A percentile compares a stretch with the other conserved stretches of the same genome.
These are phyloP conservation scores for Metschnikowia cubensis DNA, from an alignment of 805 yeast genomes.

Conservation along the genomic window DNA sequence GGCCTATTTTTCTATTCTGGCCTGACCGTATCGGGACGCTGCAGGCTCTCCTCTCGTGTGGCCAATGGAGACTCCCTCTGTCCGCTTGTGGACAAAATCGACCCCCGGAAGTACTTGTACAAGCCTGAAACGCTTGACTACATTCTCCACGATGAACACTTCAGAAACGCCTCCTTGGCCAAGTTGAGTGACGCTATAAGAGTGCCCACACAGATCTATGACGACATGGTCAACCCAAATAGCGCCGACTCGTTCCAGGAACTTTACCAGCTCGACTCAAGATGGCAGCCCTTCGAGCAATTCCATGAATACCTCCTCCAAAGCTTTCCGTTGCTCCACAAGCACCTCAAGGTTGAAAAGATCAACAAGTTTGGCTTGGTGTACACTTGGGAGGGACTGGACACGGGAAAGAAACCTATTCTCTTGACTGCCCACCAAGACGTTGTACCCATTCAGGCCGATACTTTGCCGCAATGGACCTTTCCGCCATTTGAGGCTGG, in stretches of 20 bases:
- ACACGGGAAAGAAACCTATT: conserved; percentile 57
- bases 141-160: conserved; percentile 26
- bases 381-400: conserved; percentile 56
- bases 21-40: neutral
- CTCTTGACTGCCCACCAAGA: conserved; percentile 76
- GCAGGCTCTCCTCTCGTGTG: neutral
- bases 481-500: conserved; percentile 58
- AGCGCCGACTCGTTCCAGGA: conserved; percentile 21
- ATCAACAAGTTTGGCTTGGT: conserved; percentile 64
- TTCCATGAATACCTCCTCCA: conserved; percentile 52
- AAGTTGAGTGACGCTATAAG: conserved; percentile 27
- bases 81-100: conserved; percentile 32
- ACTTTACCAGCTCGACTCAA: conserved; percentile 21
- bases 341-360: conserved; percentile 37
- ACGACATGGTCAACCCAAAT: conserved; percentile 28
- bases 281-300: conserved; percentile 24
- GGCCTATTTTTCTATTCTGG: neutral
- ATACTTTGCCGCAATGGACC: conserved; percentile 56
- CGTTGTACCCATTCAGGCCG: conserved; percentile 69
- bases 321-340: conserved; percentile 52
- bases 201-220: conserved; percentile 32
- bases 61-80: conserved; percentile 31
- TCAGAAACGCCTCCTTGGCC: conserved; percentile 20
- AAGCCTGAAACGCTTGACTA: conserved; percentile 18
- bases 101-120: conserved; percentile 23